Base-by-base conservation (phyloP, 2,329 filamentous ascomycete species). In the Dothiorella sarmentorum region DNA sequence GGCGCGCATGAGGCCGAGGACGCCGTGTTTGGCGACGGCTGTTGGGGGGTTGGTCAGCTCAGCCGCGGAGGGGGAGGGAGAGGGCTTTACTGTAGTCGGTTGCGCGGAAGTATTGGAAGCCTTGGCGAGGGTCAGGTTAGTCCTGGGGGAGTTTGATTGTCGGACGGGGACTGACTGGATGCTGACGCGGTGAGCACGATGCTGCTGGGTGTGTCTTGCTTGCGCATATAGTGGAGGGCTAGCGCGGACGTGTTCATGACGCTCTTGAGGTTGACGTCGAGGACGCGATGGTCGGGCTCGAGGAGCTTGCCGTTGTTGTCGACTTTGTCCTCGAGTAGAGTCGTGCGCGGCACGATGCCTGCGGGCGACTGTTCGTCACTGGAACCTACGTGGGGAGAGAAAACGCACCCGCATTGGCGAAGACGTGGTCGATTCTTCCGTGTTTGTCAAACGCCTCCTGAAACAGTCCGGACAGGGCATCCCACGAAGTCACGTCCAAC, bases 391-490 rank as follows among this genome's bases (percentile, higher is more conserved):
- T 13, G 11, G 18, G 22, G 2, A 3, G 6, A 15, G 9, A 7
- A 1, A 26, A 31, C 59, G 3, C 43, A 64, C 64, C 71, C 1
- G 71, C 71, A 43, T 73, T 73, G 27, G 69, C 70, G 49, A 78
- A 78, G 29, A 78, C 76, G 59, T 78, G 76, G 62, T 80, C 74
- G 27, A 80, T 74, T 7, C 65, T 66, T 3, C 74, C 74, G 52
- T 73, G 74, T 7, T 67, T 61, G 37, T 76, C 69, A 58, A 78
- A 72, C 1, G 80, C 70, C 47, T 75, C 71, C 62, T 79, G 79
- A 71, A 85, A 85, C 20, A 84, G 68, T 0, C 69, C 71, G n/a
- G 75, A 65, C 18, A 83, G 75, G 3, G 80, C 76, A 2, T 72
- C 65, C 82, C 82, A 85, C 3, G 73, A 69, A 0, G 75, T 68